Conservation (phyloP, 2,329 filamentous ascomycete species). For the Epichloe sibirici region DNA sequence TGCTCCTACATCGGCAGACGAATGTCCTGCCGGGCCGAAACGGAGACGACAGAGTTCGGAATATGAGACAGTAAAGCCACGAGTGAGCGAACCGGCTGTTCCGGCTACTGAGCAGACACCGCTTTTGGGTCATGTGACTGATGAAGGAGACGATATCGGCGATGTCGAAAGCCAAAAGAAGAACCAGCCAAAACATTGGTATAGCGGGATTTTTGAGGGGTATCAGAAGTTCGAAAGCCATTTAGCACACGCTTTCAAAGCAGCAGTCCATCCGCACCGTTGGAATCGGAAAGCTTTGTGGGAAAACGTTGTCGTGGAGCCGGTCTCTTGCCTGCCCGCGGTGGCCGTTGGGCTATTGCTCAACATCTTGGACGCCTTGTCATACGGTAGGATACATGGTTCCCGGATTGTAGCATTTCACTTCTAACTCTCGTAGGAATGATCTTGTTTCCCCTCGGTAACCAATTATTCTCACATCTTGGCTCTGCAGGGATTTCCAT, state of each 20-base stretch:
- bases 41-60: neutral
- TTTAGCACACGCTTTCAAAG: constrained; percentile 17
- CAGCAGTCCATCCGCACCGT: constrained; percentile 47
- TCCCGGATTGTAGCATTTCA: constrained; percentile 3
- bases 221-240: constrained; percentile 20
- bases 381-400: constrained; percentile 55
- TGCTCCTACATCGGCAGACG: constrained; percentile 3
- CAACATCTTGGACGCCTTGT: constrained; percentile 88
- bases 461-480: constrained; percentile 71
- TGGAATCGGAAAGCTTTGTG: constrained; percentile 62
- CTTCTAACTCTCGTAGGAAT: constrained; percentile 42
- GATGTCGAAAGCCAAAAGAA: constrained; percentile 42
- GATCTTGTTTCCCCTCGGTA: constrained; percentile 88
- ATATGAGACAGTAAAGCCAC: constrained; percentile 7
- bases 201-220: constrained; percentile 19
- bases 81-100: constrained; percentile 4
- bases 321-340: constrained; percentile 63
- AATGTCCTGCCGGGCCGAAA: neutral
- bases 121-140: constrained; percentile 26
- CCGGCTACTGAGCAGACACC: constrained; percentile 34
- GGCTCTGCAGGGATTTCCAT: constrained; percentile 94
- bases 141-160: constrained; percentile 18
- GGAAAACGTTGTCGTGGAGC: constrained; percentile 50
- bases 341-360: constrained; percentile 81
- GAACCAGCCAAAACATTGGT: constrained; percentile 20